Conservation (phyloP, 768 basidiomycete genomes). For the Clavaria fumosa region DNA sequence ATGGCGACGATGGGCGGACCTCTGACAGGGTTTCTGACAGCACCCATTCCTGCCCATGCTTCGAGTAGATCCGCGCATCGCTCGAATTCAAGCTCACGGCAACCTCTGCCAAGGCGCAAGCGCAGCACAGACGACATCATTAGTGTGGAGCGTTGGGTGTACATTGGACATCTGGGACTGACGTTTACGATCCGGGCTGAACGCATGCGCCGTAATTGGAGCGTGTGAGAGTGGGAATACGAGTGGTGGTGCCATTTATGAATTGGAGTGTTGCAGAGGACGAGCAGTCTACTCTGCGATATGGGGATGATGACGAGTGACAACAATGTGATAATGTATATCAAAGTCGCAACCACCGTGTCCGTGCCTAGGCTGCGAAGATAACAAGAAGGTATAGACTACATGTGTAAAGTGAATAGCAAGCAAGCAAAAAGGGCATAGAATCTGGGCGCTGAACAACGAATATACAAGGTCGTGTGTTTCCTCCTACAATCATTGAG, state of each 20-base stretch:
- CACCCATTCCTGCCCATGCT: slow-evolving; percentile 53
- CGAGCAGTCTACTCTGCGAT: slow-evolving; percentile 87
- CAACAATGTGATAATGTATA: too few species aligned
- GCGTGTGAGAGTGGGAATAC: slow-evolving; percentile 63
- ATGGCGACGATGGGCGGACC: too few species aligned
- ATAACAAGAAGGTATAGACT: too few species aligned
- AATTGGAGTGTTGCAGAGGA: slow-evolving; percentile 35
- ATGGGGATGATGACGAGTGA: too few species aligned
- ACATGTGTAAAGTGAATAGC: too few species aligned
- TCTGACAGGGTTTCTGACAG: slow-evolving; percentile 68
- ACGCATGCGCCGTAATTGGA: slow-evolving; percentile 81
- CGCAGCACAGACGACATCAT: slow-evolving; percentile 3
- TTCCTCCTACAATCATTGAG: too few species aligned
- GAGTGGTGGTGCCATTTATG: slow-evolving; percentile 65
- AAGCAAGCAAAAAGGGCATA: too few species aligned
- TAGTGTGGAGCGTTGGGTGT: slow-evolving; percentile 1
- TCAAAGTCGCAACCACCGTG: too few species aligned
- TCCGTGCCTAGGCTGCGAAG: too few species aligned
- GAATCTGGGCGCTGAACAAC: too few species aligned
- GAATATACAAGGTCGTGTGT: too few species aligned
- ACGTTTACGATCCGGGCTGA: slow-evolving; percentile 83
- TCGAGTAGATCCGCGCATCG: slow-evolving; percentile 69
- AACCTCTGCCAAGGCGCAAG: too few species aligned
- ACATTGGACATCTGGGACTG: slow-evolving; percentile 18
- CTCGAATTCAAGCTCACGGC: slow-evolving; percentile 84